Conservation (phyloP, 225 moss, liverwort and hornwort species). For the Takakia lepidozioides region DNA sequence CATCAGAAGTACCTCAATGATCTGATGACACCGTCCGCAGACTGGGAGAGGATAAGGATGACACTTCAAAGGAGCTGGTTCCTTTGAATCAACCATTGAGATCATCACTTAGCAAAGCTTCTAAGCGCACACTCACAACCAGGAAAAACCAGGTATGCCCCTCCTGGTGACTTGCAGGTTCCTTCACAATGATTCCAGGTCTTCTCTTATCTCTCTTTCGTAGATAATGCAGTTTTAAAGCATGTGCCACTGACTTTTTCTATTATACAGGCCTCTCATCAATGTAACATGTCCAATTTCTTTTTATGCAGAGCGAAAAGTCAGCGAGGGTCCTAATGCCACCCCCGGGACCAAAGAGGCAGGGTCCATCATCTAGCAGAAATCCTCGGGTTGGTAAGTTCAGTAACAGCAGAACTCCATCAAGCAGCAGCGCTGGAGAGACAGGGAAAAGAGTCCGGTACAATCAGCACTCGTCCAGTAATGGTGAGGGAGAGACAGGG, state of each 20-base stretch:
- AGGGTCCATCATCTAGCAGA: conserved; percentile 14
- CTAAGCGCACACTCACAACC: conserved; percentile 17
- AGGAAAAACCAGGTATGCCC: conserved; percentile 36
- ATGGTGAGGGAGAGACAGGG: conserved; percentile 18
- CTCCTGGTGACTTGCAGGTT: no score
- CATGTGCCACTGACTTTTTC: no score
- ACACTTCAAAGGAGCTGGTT: conserved; percentile 41
- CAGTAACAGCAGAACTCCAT: conserved; percentile 19
- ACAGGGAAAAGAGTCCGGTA: conserved; percentile 31
- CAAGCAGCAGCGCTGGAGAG: conserved; percentile 8
- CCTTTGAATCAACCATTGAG: conserved; percentile 8
- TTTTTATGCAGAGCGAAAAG: conserved; percentile 40
- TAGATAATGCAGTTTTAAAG: no score
- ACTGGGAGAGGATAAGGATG: conserved; percentile 76
- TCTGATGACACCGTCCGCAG: no score
- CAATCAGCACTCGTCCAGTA: conserved; percentile 32
- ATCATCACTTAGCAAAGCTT: conserved; percentile 25
- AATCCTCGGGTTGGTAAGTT: no score
- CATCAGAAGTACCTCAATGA: no score
- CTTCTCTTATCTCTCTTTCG: no score
- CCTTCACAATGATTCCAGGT: no score
- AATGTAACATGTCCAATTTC: neutral
- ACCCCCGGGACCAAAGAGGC: conserved; percentile 46
- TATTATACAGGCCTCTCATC: no score
- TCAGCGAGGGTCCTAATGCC: conserved; percentile 66